Percentiles rank a stretch among this genome's conserved stretches.
These are phyloP conservation scores for Leptoxyphium fumago DNA, from an alignment of 2,329 filamentous ascomycete genomes.

Conservation along the genomic window DNA sequence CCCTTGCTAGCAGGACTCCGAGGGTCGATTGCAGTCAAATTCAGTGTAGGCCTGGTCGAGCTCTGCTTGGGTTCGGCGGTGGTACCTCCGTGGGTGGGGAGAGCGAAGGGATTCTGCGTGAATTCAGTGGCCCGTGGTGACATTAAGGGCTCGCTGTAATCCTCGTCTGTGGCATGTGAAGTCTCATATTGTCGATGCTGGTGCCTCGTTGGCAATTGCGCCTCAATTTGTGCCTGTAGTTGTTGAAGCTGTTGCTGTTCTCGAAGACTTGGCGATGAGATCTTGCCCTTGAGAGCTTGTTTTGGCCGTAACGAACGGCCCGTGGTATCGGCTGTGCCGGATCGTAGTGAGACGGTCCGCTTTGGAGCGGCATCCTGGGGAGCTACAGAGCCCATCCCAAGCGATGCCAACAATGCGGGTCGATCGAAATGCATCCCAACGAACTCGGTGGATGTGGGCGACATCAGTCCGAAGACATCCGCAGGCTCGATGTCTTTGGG, in stretches of 20 bases:
- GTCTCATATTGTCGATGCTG: background rate
- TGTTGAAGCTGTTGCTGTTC: constrained; percentile 19
- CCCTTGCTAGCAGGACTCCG: constrained; percentile 61
- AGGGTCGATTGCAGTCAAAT: constrained; percentile 41
- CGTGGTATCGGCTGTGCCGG: background rate
- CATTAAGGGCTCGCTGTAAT: constrained; percentile 39
- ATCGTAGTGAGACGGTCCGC: constrained; percentile 10
- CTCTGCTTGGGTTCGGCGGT: constrained; percentile 29
- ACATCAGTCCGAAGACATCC: constrained; percentile 24
- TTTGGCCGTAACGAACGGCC: background rate
- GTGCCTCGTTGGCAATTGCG: constrained; percentile 7
- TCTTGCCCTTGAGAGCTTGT: constrained; percentile 14
- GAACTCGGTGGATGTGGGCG: constrained; percentile 28
- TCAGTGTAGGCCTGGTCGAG: constrained; percentile 36
- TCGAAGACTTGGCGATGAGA: constrained; percentile 19
- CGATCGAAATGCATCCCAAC: constrained; percentile 19
- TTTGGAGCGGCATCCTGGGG: constrained; percentile 10
- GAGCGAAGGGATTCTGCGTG: constrained; percentile 50
- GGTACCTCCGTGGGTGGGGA: constrained; percentile 17
- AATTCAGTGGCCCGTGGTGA: constrained; percentile 61
- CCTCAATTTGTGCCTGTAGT: constrained; percentile 18
- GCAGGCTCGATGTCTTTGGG: constrained; percentile 17
- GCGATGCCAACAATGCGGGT: constrained; percentile 18
- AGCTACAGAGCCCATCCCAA: constrained; percentile 22
- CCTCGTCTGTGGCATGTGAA: background rate